Conservation (phyloP, 176 grass and related monocot genomes). For the Dactylis glomerata region DNA sequence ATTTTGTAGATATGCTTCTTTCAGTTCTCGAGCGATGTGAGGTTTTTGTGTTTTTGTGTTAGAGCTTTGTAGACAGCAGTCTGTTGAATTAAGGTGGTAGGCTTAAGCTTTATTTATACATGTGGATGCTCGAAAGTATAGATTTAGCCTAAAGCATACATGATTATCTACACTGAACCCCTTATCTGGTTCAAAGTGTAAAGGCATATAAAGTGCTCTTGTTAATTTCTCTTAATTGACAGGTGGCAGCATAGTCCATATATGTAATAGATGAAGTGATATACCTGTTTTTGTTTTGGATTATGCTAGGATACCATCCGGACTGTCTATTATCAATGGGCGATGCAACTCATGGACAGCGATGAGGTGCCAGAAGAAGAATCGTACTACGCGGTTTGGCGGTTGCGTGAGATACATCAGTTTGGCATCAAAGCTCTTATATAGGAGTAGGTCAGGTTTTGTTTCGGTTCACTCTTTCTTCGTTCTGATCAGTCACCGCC, state of each 20-base stretch:
- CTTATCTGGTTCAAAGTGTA: neutral
- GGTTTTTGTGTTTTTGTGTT: neutral
- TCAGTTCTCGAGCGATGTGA: neutral
- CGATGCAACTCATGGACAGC: conserved; percentile 81
- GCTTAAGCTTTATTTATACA: neutral
- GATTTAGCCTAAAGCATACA: neutral
- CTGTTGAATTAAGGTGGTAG: neutral
- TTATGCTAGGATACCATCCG: conserved; percentile 76
- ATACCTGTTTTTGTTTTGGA: conserved; percentile 20
- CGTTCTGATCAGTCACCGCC: neutral
- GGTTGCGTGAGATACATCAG: conserved; percentile 88
- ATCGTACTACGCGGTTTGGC: conserved; percentile 77
- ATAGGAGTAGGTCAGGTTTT: conserved; percentile 39
- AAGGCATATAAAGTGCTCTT: neutral
- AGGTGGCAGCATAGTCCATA: neutral
- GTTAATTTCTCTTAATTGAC: conserved; percentile 8
- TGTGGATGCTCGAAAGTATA: neutral
- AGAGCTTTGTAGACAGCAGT: neutral
- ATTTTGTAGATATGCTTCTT: conserved; percentile 10
- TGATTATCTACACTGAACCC: neutral
- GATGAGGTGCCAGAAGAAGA: conserved; percentile 78
- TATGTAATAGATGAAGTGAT: neutral
- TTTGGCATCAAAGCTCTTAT: conserved; percentile 79
- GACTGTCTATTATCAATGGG: conserved; percentile 74
- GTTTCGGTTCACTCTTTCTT: neutral